These are phyloP conservation scores for Chenopodium formosanum DNA, from an alignment of 148 eudicot genomes.

Conservation along the genomic window DNA sequence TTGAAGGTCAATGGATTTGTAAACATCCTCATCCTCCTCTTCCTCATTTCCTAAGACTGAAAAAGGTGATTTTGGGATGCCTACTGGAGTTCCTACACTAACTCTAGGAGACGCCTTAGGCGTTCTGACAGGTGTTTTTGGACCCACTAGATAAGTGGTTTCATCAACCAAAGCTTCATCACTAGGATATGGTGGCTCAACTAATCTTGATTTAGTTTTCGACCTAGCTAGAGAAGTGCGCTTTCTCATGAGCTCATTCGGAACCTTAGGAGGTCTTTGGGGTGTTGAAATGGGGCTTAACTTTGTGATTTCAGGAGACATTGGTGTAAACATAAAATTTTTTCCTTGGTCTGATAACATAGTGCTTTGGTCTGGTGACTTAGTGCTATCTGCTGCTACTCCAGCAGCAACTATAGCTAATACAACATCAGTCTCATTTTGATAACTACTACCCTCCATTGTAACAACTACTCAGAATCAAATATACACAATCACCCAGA, in stretches of 20 bases:
- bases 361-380: too few relatives aligned
- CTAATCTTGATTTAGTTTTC: slow-evolving; percentile 66
- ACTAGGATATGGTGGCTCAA: slow-evolving; percentile 51
- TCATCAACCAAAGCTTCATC: slow-evolving; percentile 33
- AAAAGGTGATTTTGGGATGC: slow-evolving; percentile 53
- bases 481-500: background rate
- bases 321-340: background rate
- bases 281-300: slow-evolving; percentile 37
- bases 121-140: slow-evolving; percentile 34
- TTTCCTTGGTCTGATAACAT: background rate
- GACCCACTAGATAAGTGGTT: slow-evolving; percentile 17
- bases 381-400: slow-evolving; percentile 1
- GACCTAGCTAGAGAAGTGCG: slow-evolving; percentile 36
- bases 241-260: slow-evolving; percentile 31
- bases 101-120: slow-evolving; percentile 42
- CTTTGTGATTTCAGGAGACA: slow-evolving; percentile 34
- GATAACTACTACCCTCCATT: background rate
- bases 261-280: slow-evolving; percentile 29
- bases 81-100: slow-evolving; percentile 32
- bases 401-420: slow-evolving; percentile 29
- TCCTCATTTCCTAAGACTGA: slow-evolving; percentile 47
- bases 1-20: slow-evolving; percentile 31
- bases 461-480: background rate
- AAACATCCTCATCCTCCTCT: slow-evolving; percentile 61
- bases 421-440: slow-evolving; percentile 21